Base-by-base conservation (phyloP, 169 alveolate genomes). In the Plasmodium yoelii region DNA sequence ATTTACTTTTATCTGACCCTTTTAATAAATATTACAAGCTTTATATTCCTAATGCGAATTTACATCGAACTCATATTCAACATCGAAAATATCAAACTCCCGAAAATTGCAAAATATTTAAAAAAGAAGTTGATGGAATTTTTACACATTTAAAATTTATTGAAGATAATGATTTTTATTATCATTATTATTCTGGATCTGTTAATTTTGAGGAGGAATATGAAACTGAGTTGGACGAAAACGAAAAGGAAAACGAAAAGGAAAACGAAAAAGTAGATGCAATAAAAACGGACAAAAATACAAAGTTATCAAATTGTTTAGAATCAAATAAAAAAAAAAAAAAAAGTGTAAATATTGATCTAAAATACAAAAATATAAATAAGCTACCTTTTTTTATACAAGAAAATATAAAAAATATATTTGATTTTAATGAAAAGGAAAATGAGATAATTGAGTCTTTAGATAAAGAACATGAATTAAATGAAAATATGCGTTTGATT, bases 1-100 rank as follows among this genome's bases (percentile, higher is more conserved):
- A 93, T 46, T 72, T 93, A 28, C 92, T 93, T 4, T 82, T 93
- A 19, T 74, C 96, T 8, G 94, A 93, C 55, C 71, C 87, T 10
- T 93, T 93, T 61, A 80, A 59, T 60, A 74, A 63, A 39, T 59
- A 87, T 44, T 93, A 93, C 77, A 86, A 92, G 53, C 57, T 93
- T 8, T 93, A 92, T 51, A 94, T 93, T n/a, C 96, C 96, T 4
- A 84, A 89, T 24, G 90, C 88, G 65, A 88, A 93, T 46, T 91
- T 94, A 34, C 96, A 93, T 60, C 84, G 96, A 19, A 93, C 96
- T 19, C 96, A 93, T 68, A 91, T 93, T 57, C 96, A 92, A 59
- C 93, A 93, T 75, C 71, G 71, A 28, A 92, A 89, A 64, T 93
- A 88, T 65, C 51, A 91, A 70, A 93, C 91, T 0, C 96, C 96